phyloP scores from a whole-genome alignment of 2,329 filamentous ascomycete genomes.

The Cercospora sp. region DNA sequence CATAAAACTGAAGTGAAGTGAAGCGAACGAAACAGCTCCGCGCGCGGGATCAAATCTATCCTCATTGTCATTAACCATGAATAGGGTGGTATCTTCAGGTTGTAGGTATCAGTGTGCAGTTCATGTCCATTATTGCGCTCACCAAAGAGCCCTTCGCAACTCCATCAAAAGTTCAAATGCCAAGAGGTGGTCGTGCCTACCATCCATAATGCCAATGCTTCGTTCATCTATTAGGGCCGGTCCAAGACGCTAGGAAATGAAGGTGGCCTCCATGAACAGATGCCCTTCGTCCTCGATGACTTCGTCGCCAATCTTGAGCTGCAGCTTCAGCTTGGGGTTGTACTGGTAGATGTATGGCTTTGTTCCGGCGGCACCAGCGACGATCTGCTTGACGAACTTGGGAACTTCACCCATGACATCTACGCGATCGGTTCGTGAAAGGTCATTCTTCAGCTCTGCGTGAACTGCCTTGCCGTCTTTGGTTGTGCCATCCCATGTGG shows the following conservation, averaged over 20 bases:
- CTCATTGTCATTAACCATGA: slow-evolving; percentile 52
- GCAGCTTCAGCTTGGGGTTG: slow-evolving; percentile 69
- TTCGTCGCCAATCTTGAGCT: slow-evolving; percentile 80
- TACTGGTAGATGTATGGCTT: slow-evolving; percentile 99
- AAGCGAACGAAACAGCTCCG: not conserved
- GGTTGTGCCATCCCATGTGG: slow-evolving; percentile 73
- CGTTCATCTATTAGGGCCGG: not conserved
- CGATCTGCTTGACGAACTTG: slow-evolving; percentile 91
- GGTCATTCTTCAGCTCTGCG: slow-evolving; percentile 66
- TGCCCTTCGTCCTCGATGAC: slow-evolving; percentile 75
- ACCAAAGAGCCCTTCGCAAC: slow-evolving; percentile 64
- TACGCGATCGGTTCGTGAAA: slow-evolving; percentile 76
- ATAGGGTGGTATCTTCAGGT: slow-evolving; percentile 16
- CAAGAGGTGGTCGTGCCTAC: slow-evolving; percentile 8
- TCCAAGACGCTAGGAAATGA: slow-evolving; percentile 64
- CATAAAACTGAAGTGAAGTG: not conserved
- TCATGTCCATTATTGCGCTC: slow-evolving; percentile 68
- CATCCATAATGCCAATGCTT: slow-evolving; percentile 2
- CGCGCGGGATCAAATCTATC: slow-evolving; percentile 21
- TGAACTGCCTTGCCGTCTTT: slow-evolving; percentile 73
- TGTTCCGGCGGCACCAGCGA: slow-evolving; percentile 82
- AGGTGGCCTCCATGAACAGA: slow-evolving; percentile 90
- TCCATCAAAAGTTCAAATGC: slow-evolving; percentile 33
- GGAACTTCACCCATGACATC: slow-evolving; percentile 98
- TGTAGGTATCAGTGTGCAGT: slow-evolving; percentile 42